Evolutionary conservation across 1,139 yeast species (phyloP), one percentile per base, ranked within the genome.

Genomic region (Scheffersomyces cryptocercus): DNA sequence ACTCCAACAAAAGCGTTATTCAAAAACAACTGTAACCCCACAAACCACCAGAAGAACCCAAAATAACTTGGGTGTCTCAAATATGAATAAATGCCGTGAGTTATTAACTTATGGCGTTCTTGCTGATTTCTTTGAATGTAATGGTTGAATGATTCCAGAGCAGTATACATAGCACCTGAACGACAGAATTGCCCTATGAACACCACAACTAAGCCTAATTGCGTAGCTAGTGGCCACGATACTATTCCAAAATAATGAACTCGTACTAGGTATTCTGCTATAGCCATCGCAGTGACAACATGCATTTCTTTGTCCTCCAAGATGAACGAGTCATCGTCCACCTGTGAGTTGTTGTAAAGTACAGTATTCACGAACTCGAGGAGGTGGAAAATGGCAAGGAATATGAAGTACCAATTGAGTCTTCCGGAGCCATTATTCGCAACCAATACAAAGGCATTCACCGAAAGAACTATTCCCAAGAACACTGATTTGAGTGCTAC

Each of bases 31-130:
- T 93, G 96, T 2, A 90, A 74, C 0, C 98, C 98, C 3, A 91
- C 56, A 26, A 95, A 93, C 97, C 98, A 95, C 80, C 89, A 84
- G 59, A 84, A 91, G 62, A 87, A 93, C 1, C 98, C 99, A 44
- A 83, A 78, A 64, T 93, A 93, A 40, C 95, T 85, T 9, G 99
- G 99, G 61, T 93, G 99, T 47, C 99, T 75, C 8, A 80, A 66
- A 14, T 67, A 50, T 1, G 71, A 48, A 63, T 93, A 93, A 3
- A 93, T 70, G 0, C 98, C 99, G 6, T 66, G 53, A 0, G 88
- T 87, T 9, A 93, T 83, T 37, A 93, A 70, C 14, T 55, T 65
- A 58, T 93, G 99, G 40, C 77, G 75, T 0, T 65, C 56, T 29
- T 69, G 64, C n/a, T 53, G 40, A 28, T 68, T 60, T 4, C 77